Percentiles rank a stretch among this genome's conserved stretches.
phyloP scores from a whole-genome alignment of 352 stramenopile genomes.

The Phytophthora pistaciae region DNA sequence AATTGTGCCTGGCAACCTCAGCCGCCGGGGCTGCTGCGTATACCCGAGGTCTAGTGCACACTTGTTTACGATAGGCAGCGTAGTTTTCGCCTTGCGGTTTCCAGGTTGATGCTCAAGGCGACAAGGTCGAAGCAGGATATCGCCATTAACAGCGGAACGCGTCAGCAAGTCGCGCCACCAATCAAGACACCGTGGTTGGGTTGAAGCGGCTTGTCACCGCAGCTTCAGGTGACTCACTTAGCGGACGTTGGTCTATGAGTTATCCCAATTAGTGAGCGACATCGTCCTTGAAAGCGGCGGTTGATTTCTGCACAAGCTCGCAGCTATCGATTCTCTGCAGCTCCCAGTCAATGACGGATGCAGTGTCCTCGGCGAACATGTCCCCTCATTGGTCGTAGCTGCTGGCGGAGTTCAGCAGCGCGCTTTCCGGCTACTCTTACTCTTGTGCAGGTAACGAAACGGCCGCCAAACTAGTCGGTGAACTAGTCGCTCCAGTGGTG shows the following conservation, averaged over 20 bases:
- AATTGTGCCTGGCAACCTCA: too few species aligned
- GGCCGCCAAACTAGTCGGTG: background rate
- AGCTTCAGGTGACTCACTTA: background rate
- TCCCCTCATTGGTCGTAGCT: background rate
- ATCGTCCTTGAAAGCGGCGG: constrained; percentile 1
- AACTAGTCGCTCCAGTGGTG: background rate
- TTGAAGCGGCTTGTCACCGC: background rate
- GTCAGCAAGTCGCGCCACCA: constrained; percentile 1
- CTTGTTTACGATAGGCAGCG: background rate
- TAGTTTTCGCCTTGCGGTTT: background rate
- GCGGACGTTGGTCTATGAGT: constrained; percentile 1
- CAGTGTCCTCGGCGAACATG: constrained; percentile 6
- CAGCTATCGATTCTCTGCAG: background rate
- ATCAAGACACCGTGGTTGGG: background rate
- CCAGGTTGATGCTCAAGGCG: background rate
- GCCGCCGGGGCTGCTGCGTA: background rate
- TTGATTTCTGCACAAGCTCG: constrained; percentile 14
- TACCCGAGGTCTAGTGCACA: background rate
- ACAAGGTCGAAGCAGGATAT: background rate
- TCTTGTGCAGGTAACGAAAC: constrained; percentile 8
- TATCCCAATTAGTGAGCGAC: constrained; percentile 11
- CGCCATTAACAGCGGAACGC: background rate
- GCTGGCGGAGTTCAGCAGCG: background rate
- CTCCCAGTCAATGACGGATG: constrained; percentile 7
- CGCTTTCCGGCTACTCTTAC: background rate